phyloP scores from a whole-genome alignment of 192 early-diverging fungal species.

The Allomyces arbusculus region DNA sequence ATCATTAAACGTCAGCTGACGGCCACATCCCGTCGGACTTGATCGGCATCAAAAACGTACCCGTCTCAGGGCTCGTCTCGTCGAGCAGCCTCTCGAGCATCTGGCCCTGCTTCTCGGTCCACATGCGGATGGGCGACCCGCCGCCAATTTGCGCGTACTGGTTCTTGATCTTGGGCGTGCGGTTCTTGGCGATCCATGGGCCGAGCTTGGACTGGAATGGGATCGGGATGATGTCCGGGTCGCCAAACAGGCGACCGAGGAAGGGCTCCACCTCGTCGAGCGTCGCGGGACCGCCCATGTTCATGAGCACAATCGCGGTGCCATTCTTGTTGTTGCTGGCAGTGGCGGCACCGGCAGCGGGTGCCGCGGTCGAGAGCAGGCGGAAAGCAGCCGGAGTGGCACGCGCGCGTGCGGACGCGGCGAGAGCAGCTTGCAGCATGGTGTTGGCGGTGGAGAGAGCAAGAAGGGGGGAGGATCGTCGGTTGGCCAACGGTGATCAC shows the following conservation, averaged over 20 bases:
- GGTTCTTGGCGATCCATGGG: constrained; percentile 54
- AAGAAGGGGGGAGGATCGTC: too few species aligned
- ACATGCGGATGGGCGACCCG: constrained; percentile 75
- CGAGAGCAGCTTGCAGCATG: too few species aligned
- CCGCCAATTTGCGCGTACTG: constrained; percentile 88
- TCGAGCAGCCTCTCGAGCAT: constrained; percentile 58
- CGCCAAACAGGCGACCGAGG: constrained; percentile 63
- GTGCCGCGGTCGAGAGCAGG: too few species aligned
- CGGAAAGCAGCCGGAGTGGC: too few species aligned
- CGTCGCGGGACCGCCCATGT: constrained; percentile 75
- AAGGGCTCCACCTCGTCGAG: constrained; percentile 60
- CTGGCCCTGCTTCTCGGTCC: constrained; percentile 72
- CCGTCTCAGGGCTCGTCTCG: constrained; percentile 42
- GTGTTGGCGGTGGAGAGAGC: too few species aligned
- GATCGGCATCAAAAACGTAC: constrained; percentile 22
- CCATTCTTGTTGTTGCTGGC: background rate
- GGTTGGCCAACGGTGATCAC: too few species aligned
- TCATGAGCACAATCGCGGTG: constrained; percentile 76
- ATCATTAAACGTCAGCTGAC: background rate
- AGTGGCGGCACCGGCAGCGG: too few species aligned
- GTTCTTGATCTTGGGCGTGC: constrained; percentile 64
- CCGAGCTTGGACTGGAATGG: constrained; percentile 56
- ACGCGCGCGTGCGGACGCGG: too few species aligned
- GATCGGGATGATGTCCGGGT: constrained; percentile 79
- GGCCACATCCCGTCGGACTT: too few species aligned